Evolutionary conservation across 345 rosid species (phyloP), one percentile per base, ranked within the genome.

Genomic region (Kandelia obovata): DNA sequence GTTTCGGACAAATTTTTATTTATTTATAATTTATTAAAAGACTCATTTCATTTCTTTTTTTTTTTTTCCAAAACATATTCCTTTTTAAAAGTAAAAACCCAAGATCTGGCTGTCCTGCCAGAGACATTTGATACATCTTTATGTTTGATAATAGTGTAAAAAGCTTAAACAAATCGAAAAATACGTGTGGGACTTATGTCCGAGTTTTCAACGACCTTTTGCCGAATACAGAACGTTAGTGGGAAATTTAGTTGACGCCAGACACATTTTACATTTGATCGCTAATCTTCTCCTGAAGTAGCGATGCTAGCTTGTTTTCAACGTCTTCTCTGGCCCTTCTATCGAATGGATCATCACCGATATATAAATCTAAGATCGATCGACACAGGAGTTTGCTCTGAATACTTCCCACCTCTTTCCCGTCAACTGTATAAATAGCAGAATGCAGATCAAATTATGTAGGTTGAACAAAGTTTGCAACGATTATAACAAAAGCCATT

Each of bases 301-400:
- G 73, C 67, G 86, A 84, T 34, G 89, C 90, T 55, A 81, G 76
- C 64, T 80, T 85, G 79, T 76, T 78, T 61, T 85, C 83, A 51
- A 91, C 70, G 31, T 94, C 95, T 62, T 89, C 91, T 68, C 85
- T 89, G 74, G 98, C 92, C 64, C 71, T 75, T 74, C 66, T 83
- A 62, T 94, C 95, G 61, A 89, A 88, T 43, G 97, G 92, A 10
- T 91, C 89, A 43, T 86, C 94, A 13, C 97, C 98, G 0, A 93
- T 82, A 72, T 91, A 89, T 70, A 93, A 74, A 83, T 91, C 98
- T 62, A 91, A 73, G 61, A 91, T 79, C 20, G 97, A 90, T 62
- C 61, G 78, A 72, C 98, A 89, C 19, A 90, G 84, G 75, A 87
- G 75, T 74, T 90, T 83, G 88, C 96, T 92, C 80, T 90, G 81